Conservation (phyloP, 768 basidiomycete genomes). For the Mycena galopus region DNA sequence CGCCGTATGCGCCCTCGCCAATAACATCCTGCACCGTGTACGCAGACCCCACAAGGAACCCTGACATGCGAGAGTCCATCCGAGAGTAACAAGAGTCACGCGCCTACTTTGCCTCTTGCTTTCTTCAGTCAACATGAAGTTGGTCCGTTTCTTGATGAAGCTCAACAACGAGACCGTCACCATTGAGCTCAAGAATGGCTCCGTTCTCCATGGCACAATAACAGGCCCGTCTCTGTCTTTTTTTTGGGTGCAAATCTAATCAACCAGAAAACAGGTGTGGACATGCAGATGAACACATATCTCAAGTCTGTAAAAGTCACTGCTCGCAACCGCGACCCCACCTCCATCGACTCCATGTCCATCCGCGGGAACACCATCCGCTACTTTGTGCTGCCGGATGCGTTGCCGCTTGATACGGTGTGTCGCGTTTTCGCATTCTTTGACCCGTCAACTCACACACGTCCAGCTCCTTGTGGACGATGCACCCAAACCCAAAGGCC, state of each 20-base stretch:
- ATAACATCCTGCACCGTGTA: slow-evolving; percentile 88
- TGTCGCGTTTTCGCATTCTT: background rate
- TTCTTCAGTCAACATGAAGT: slow-evolving; percentile 32
- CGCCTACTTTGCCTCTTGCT: background rate
- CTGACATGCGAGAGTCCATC: slow-evolving; percentile 48
- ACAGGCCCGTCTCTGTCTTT: slow-evolving; percentile 72
- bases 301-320: slow-evolving; percentile 98
- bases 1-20: slow-evolving; percentile 95
- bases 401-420: slow-evolving; percentile 90
- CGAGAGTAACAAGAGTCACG: background rate
- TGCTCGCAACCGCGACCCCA: slow-evolving; percentile 89
- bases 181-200: slow-evolving; percentile 98
- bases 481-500: slow-evolving; percentile 93
- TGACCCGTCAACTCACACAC: background rate
- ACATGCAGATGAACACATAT: slow-evolving; percentile 99
- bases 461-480: slow-evolving; percentile 88
- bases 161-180: slow-evolving; percentile 99
- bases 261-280: slow-evolving; percentile 75
- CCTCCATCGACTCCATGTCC: slow-evolving; percentile 89
- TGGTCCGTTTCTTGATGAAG: slow-evolving; percentile 90
- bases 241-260: slow-evolving; percentile 8
- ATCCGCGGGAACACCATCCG: slow-evolving; percentile 98
- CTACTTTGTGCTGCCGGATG: slow-evolving; percentile 98
- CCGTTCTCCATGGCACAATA: slow-evolving; percentile 95
- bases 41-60: slow-evolving; percentile 63